A percentile compares a stretch with the other conserved stretches of the same genome.
These are phyloP conservation scores for Sonneratia caseolaris DNA, from an alignment of 345 rosid species.

Conservation along the genomic window DNA sequence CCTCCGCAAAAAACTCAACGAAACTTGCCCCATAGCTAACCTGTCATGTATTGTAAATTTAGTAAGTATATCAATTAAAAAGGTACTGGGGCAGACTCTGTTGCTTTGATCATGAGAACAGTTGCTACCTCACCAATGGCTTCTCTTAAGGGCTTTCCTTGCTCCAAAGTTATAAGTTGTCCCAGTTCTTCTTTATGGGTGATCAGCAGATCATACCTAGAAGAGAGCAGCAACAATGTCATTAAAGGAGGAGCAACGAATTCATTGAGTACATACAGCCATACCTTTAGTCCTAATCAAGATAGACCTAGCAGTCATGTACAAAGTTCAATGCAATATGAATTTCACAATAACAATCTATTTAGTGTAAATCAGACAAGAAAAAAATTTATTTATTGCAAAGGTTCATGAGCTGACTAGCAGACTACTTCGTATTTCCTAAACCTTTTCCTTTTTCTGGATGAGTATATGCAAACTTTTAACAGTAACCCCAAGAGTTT, in stretches of 20 bases:
- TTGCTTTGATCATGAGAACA: conserved; percentile 9
- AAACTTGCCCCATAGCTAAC: conserved; percentile 85
- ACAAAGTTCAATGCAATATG: no score
- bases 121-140: conserved; percentile 78
- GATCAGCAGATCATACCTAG: conserved; percentile 74
- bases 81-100: not conserved
- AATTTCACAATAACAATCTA: no score
- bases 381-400: no score
- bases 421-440: no score
- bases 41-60: conserved; percentile 29
- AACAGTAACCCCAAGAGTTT: not conserved
- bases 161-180: conserved; percentile 86
- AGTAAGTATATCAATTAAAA: not conserved
- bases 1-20: conserved; percentile 87
- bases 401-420: no score
- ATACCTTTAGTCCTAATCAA: no score
- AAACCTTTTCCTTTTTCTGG: no score
- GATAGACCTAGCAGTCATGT: no score
- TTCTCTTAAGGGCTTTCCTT: conserved; percentile 91
- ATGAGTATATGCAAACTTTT: no score
- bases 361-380: no score
- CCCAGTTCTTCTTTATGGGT: conserved; percentile 90
- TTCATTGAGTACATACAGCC: no score
- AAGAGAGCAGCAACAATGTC: conserved; percentile 9
- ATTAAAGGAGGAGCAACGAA: no score